Evolutionary conservation across 352 stramenopile genomes (phyloP), one percentile per base, ranked within the genome.

Genomic region (Plasmopara muralis): DNA sequence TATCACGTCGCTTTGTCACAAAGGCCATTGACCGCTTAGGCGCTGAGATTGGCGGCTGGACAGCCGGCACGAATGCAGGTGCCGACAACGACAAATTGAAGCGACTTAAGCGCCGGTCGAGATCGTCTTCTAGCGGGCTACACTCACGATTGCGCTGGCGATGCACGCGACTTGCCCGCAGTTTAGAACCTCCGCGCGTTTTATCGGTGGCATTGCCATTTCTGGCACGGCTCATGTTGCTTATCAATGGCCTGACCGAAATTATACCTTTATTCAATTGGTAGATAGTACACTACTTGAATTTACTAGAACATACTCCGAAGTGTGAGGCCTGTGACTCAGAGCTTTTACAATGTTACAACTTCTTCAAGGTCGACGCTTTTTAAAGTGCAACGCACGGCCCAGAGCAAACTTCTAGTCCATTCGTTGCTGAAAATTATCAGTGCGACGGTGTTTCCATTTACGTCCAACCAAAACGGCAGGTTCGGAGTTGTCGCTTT

Each of bases 101-200:
- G 20, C 50, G 46, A 39, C 75, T 74, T 41, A 89, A 85, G 47
- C 73, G 77, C 57, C 83, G 60, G 55, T 85, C 70, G 28, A 89
- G 62, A 39, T 89, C 75, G 18, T 83, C 73, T 16, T 73, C 72
- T 46, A 82, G 70, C 43, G 77, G 55, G 40, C 64, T 85, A 28
- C 64, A 72, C 50, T 85, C 67, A 16, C 59, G 63, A 42, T 65
- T 85, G 31, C 64, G 74, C 50, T 85, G 67, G 25, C 59, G 63
- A 43, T 75, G 78, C 38, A 80, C 72, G 42, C 78, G 78, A 25
- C 66, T 71, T 6, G 74, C 75, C 44, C 74, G 72, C 16, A 87
- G 65, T 53, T 89, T 89, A 34, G 73, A 82, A 33, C 64, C 46
- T 48, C 39, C 43, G 31, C 41, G 55, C 34, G 47, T 44, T 15